A percentile compares a stretch with the other conserved stretches of the same genome.
These are phyloP conservation scores for Claviceps sp. DNA, from an alignment of 2,329 filamentous ascomycete genomes.

Conservation along the genomic window DNA sequence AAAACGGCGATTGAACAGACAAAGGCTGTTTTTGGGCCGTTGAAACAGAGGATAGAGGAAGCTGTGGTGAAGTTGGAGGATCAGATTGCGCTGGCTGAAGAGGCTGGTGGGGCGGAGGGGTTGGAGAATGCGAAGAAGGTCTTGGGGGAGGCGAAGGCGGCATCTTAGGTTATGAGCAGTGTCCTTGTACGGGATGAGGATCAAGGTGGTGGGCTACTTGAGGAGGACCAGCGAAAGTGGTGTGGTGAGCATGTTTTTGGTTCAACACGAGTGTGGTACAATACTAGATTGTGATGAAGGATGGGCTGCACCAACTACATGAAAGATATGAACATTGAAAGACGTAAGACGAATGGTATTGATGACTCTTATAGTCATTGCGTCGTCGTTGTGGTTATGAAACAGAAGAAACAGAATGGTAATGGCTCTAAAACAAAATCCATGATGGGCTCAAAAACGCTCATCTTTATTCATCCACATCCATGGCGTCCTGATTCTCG, in stretches of 20 bases:
- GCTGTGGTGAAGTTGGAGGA: conserved; percentile 63
- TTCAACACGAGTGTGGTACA: background rate
- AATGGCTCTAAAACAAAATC: background rate
- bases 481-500: conserved; percentile 40
- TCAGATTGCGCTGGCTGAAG: conserved; percentile 47
- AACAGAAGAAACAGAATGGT: background rate
- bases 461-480: conserved; percentile 34
- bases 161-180: background rate
- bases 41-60: conserved; percentile 57
- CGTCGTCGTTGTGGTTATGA: background rate
- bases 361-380: background rate
- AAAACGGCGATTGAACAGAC: conserved; percentile 76
- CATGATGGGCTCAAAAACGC: background rate
- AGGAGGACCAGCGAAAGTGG: background rate
- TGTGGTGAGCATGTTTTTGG: background rate
- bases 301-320: background rate
- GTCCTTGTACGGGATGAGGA: background rate
- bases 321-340: background rate
- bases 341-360: background rate
- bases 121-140: conserved; percentile 41
- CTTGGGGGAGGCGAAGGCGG: conserved; percentile 33
- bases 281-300: background rate
- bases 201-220: background rate
- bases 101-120: conserved; percentile 32
- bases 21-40: conserved; percentile 61